A percentile compares a stretch with the other conserved stretches of the same genome.
Evolutionary conservation across 306 rosid species (phyloP).

Genomic region (Medicago lupulina): DNA sequence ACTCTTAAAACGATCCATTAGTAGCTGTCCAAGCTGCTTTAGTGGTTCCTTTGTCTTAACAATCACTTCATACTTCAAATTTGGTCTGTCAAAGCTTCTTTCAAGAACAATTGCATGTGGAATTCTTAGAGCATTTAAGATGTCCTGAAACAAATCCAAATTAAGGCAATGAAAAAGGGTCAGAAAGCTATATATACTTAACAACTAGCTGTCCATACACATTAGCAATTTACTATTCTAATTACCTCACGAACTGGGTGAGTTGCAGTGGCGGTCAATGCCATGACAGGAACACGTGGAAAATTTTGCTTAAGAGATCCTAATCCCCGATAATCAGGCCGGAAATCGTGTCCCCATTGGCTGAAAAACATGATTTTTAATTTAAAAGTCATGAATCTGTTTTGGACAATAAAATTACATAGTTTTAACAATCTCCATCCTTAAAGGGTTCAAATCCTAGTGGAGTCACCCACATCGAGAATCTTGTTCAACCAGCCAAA

Average conservation of each 20-base stretch:
- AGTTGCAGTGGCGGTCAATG: slow-evolving; percentile 98
- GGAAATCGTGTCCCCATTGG: slow-evolving; percentile 99
- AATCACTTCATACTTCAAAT: slow-evolving; percentile 89
- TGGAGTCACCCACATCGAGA: too few relatives aligned
- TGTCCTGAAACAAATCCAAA: slow-evolving; percentile 67
- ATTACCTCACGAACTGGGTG: slow-evolving; percentile 81
- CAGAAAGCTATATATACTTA: slow-evolving; percentile 9
- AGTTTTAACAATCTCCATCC: slow-evolving; percentile 30
- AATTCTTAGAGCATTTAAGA: slow-evolving; percentile 78
- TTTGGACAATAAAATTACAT: slow-evolving; percentile 29
- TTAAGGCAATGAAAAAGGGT: not conserved
- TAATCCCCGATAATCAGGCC: slow-evolving; percentile 89
- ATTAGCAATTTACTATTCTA: slow-evolving; percentile 21
- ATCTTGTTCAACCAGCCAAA: too few relatives aligned
- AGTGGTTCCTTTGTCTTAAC: slow-evolving; percentile 79
- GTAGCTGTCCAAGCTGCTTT: slow-evolving; percentile 72
- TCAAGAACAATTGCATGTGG: slow-evolving; percentile 88
- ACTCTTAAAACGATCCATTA: slow-evolving; percentile 70
- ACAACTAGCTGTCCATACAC: slow-evolving; percentile 4
- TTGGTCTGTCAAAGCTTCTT: slow-evolving; percentile 97
- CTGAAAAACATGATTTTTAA: slow-evolving; percentile 53
- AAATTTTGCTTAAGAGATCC: slow-evolving; percentile 88
- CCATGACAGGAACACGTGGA: slow-evolving; percentile 88
- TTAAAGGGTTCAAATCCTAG: too few relatives aligned
- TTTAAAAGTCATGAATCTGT: slow-evolving; percentile 26